Evolutionary conservation across 2,329 filamentous ascomycete genomes (phyloP), one percentile per base, ranked within the genome.

Genomic region (Diplodia corticola): DNA sequence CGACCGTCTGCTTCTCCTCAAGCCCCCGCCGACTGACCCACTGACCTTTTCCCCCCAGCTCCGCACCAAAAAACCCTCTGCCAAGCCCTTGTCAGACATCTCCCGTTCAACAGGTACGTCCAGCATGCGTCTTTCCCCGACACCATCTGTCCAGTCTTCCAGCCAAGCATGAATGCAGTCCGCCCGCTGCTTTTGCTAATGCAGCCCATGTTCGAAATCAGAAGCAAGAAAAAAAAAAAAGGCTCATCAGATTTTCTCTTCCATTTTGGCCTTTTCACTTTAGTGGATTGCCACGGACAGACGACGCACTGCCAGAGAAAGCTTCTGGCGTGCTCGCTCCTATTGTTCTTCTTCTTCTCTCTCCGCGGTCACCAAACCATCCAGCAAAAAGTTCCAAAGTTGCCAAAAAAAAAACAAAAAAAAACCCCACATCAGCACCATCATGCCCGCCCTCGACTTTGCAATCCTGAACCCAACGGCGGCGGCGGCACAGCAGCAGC

Each of bases 391-490:
- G n/a, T n/a, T n/a, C n/a, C n/a, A n/a, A n/a, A n/a, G n/a, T n/a
- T n/a, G n/a, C n/a, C n/a, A n/a, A n/a, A n/a, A n/a, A n/a, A n/a
- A n/a, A n/a, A n/a, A n/a, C n/a, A n/a, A n/a, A n/a, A n/a, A n/a
- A n/a, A n/a, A n/a, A n/a, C n/a, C n/a, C n/a, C n/a, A n/a, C n/a
- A n/a, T n/a, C n/a, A n/a, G n/a, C n/a, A n/a, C n/a, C n/a, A 64
- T 28, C 5, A 64, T 64, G 65, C 57, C 57, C 26, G 59, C 65
- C 22, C 37, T 67, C 22, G 57, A 65, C 44, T n/a, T 61, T 49
- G 28, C 55, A 7, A 40, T 30, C 30, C 26, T 59, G 35, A 3
- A 26, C n/a, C 50, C 50, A n/a, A n/a, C 30, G 7, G 48, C 60
- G 37, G 48, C 26, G 12, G 22, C 46, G 30, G 44, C 59, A 20